Conservation (phyloP, 2,329 filamentous ascomycete species). For the Fusarium annulatum region DNA sequence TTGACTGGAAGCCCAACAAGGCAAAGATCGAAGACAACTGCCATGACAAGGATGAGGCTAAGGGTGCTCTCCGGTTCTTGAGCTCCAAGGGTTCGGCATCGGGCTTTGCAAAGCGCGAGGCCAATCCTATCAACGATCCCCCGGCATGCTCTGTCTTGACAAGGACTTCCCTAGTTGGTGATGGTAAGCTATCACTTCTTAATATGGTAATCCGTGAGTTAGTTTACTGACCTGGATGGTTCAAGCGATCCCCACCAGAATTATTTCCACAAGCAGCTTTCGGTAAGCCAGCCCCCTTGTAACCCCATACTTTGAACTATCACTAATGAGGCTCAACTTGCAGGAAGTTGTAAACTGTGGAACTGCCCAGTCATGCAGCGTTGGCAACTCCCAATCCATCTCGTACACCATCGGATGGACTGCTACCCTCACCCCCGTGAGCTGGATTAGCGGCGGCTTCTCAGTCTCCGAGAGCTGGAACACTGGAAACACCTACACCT, state of each 20-base stretch:
- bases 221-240: neutral
- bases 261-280: constrained; percentile 9
- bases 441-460: neutral
- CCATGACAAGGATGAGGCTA: neutral
- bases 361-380: neutral
- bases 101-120: neutral
- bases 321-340: neutral
- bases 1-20: neutral
- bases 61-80: neutral
- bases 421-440: neutral
- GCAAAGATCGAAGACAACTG: neutral
- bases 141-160: neutral
- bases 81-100: neutral
- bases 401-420: neutral
- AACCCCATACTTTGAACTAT: neutral
- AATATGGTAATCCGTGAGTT: neutral
- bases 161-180: neutral
- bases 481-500: neutral
- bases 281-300: neutral
- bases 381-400: neutral
- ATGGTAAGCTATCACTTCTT: neutral
- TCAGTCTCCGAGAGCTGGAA: neutral
- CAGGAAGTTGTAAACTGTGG: neutral
- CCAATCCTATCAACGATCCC: neutral
- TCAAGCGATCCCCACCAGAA: neutral